These are phyloP conservation scores for Aureobasidium sp. DNA, from an alignment of 2,329 filamentous ascomycete genomes.

Conservation along the genomic window DNA sequence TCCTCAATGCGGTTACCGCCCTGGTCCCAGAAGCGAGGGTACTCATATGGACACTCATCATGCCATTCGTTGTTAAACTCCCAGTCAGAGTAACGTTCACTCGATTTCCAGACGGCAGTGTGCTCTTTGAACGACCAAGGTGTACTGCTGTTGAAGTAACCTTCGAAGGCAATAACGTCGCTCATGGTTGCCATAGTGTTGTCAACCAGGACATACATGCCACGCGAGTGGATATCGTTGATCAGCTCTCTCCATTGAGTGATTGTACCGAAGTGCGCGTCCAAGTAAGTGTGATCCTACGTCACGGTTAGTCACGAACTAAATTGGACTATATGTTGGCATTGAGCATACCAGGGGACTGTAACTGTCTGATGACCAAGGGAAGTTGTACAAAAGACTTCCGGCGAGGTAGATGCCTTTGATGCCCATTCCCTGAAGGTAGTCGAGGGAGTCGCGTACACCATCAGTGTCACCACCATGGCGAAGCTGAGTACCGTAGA, in stretches of 20 bases:
- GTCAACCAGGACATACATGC: slow-evolving; percentile 60
- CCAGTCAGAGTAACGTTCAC: slow-evolving; percentile 53
- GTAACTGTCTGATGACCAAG: slow-evolving; percentile 57
- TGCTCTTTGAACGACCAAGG: slow-evolving; percentile 52
- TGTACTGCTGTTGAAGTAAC: slow-evolving; percentile 51
- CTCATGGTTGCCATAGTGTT: slow-evolving; percentile 59
- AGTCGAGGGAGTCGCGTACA: slow-evolving; percentile 55
- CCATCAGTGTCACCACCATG: slow-evolving; percentile 53
- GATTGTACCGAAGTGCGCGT: slow-evolving; percentile 56
- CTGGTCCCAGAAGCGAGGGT: slow-evolving; percentile 56
- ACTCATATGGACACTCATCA: slow-evolving; percentile 44
- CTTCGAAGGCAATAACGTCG: slow-evolving; percentile 56
- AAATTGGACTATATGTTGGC: slow-evolving; percentile 38
- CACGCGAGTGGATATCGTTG: slow-evolving; percentile 52
- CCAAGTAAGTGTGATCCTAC: slow-evolving; percentile 56
- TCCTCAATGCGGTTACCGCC: slow-evolving; percentile 49
- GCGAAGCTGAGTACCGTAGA: slow-evolving; percentile 55
- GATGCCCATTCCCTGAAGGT: slow-evolving; percentile 56
- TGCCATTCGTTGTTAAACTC: slow-evolving; percentile 47
- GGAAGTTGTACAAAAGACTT: slow-evolving; percentile 56
- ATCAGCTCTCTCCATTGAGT: slow-evolving; percentile 51
- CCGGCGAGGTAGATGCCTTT: slow-evolving; percentile 54
- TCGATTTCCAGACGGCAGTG: slow-evolving; percentile 50
- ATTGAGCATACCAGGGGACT: slow-evolving; percentile 44
- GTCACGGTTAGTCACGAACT: slow-evolving; percentile 43